phyloP scores from a whole-genome alignment of 2,329 filamentous ascomycete genomes.

The Penicillium sp. region DNA sequence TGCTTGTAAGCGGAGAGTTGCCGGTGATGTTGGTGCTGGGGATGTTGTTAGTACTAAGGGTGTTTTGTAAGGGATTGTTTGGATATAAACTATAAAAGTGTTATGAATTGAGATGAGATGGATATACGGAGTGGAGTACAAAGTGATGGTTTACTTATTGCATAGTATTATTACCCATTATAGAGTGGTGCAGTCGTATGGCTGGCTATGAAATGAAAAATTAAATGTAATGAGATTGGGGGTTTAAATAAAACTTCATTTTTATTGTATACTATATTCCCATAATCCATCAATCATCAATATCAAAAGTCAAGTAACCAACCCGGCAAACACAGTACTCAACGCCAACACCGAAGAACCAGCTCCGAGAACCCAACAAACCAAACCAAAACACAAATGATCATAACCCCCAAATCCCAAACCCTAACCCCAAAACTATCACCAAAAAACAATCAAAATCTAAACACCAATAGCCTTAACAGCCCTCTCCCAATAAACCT shows the following conservation, averaged over 20 bases:
- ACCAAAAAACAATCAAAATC: not conserved
- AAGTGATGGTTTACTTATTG: not conserved
- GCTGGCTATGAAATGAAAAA: not conserved
- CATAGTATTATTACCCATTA: not conserved
- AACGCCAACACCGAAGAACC: conserved; percentile 7
- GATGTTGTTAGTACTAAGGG: conserved; percentile 97
- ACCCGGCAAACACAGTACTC: not conserved
- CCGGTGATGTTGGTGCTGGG: conserved; percentile 78
- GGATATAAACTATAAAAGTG: not conserved
- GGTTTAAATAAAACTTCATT: not conserved
- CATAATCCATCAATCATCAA: not conserved
- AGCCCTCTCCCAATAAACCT: conserved; percentile 53
- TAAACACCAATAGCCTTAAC: conserved; percentile 41
- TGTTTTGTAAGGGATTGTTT: conserved; percentile 58
- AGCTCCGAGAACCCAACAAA: conserved; percentile 4
- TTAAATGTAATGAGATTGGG: not conserved
- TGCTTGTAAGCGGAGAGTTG: conserved; percentile 70
- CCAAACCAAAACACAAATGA: not conserved
- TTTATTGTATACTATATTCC: not conserved
- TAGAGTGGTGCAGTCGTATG: not conserved
- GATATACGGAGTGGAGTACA: not conserved
- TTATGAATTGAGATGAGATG: conserved; percentile 6
- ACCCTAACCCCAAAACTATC: conserved; percentile 14
- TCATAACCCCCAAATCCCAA: conserved; percentile 2
- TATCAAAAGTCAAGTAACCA: not conserved